These are phyloP conservation scores for Cladobotryum mycophilum DNA, from an alignment of 2,329 filamentous ascomycete genomes.

Conservation along the genomic window DNA sequence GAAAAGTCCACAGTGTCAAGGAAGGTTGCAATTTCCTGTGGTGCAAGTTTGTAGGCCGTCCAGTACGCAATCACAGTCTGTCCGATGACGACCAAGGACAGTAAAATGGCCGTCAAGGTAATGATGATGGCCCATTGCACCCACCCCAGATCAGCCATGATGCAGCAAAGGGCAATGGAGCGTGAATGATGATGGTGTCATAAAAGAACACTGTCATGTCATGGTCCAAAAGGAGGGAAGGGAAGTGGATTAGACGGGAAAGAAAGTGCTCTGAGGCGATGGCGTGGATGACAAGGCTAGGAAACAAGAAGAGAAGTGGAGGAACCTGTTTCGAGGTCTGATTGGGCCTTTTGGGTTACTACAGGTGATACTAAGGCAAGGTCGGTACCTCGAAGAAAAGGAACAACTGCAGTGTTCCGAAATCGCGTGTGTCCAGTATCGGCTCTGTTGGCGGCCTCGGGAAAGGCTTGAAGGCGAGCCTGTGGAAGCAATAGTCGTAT, in stretches of 20 bases:
- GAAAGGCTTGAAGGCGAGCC: slow-evolving; percentile 3
- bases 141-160: slow-evolving; percentile 46
- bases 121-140: slow-evolving; percentile 54
- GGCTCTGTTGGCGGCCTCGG: not conserved
- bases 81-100: slow-evolving; percentile 48
- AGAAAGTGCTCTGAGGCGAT: not conserved
- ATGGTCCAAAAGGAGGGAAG: not conserved
- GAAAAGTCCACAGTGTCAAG: slow-evolving; percentile 57
- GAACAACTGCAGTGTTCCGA: not conserved
- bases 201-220: not conserved
- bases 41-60: slow-evolving; percentile 51
- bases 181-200: slow-evolving; percentile 13
- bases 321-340: slow-evolving; percentile 8
- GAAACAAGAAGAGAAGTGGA: not conserved
- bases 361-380: too few relatives aligned
- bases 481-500: not conserved
- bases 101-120: slow-evolving; percentile 50
- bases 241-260: not conserved
- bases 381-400: too few relatives aligned
- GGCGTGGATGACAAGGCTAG: slow-evolving; percentile 4
- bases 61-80: slow-evolving; percentile 48
- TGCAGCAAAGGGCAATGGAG: slow-evolving; percentile 21
- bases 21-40: slow-evolving; percentile 51
- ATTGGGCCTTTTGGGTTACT: slow-evolving; percentile 1
- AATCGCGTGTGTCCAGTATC: not conserved